Evolutionary conservation across 345 rosid genomes (phyloP).

Genomic region (Luvunga scandens): DNA sequence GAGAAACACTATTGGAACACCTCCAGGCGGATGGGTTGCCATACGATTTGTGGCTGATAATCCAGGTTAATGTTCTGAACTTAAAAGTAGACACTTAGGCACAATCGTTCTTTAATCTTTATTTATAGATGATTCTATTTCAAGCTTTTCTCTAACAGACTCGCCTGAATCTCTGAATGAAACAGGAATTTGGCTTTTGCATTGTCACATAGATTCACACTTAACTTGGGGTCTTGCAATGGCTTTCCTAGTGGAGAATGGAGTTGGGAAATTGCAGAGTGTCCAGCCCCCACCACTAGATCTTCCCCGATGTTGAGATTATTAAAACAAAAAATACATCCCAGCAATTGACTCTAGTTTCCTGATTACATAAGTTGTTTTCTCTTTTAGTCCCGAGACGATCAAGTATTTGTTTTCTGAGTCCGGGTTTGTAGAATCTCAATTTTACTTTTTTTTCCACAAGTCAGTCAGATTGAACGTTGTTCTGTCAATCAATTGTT

Average conservation of each 20-base stretch:
- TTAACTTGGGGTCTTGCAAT: slow-evolving; percentile 63
- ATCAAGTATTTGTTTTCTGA: neutral
- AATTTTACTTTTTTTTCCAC: neutral
- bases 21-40: slow-evolving; percentile 92
- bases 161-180: slow-evolving; percentile 1
- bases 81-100: neutral
- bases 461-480: slow-evolving; percentile 6
- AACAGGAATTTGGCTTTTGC: slow-evolving; percentile 74
- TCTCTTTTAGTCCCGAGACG: neutral
- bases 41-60: slow-evolving; percentile 73
- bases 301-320: slow-evolving; percentile 66
- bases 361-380: slow-evolving; percentile 11
- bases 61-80: slow-evolving; percentile 55
- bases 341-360: slow-evolving; percentile 7
- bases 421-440: neutral
- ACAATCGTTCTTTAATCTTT: neutral
- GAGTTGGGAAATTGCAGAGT: slow-evolving; percentile 58
- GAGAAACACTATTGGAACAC: slow-evolving; percentile 81
- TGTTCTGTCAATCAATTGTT: slow-evolving; percentile 5
- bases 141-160: neutral
- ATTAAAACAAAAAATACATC: slow-evolving; percentile 1
- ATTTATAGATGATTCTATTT: neutral
- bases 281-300: slow-evolving; percentile 85
- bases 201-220: slow-evolving; percentile 83
- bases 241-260: slow-evolving; percentile 78